Evolutionary conservation across 768 basidiomycete genomes (phyloP), one percentile per base, ranked within the genome.

Genomic region (Asterophora parasitica): DNA sequence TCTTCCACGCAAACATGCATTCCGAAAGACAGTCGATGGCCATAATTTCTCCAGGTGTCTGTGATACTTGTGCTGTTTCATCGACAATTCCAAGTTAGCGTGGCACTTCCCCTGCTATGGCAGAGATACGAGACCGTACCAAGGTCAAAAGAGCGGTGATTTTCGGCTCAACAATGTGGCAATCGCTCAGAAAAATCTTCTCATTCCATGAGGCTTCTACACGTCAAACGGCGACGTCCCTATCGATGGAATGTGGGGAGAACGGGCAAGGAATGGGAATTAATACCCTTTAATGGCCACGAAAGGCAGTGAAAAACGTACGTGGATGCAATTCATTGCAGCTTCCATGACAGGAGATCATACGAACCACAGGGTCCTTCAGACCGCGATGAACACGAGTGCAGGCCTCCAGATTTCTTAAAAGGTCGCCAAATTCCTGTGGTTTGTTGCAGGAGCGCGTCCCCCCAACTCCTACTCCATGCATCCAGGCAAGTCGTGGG

Each of bases 231-330:
- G 31, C 34, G 15, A 12, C 7, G 41, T 35, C 12, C 48, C 45
- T 54, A 63, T 63, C 63, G 64, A 61, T 63, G 56, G 50, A 43
- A 41, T 31, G 37, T 49, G 28, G 20, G 5, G 17, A 17, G n/a
- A n/a, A n/a, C n/a, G n/a, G n/a, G n/a, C n/a, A n/a, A n/a, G n/a
- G 31, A 30, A 27, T 55, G 51, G 43, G 51, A 44, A 45, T 56
- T 34, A 50, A 57, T 48, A 51, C 44, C 34, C 34, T 27, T 42
- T 10, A 41, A 51, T 50, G 51, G 48, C 56, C 54, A 49, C 30
- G 56, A 60, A 59, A 54, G 60, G 59, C 35, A 55, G 58, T 44
- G 49, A 49, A 49, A 38, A 36, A 36, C 48, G 51, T 42, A 51
- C 55, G 50, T 54, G 54, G 38, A 48, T 42, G 56, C 43, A 44